Base-by-base conservation (phyloP, 768 basidiomycete species). In the Phlebiopsis flavidoalba region DNA sequence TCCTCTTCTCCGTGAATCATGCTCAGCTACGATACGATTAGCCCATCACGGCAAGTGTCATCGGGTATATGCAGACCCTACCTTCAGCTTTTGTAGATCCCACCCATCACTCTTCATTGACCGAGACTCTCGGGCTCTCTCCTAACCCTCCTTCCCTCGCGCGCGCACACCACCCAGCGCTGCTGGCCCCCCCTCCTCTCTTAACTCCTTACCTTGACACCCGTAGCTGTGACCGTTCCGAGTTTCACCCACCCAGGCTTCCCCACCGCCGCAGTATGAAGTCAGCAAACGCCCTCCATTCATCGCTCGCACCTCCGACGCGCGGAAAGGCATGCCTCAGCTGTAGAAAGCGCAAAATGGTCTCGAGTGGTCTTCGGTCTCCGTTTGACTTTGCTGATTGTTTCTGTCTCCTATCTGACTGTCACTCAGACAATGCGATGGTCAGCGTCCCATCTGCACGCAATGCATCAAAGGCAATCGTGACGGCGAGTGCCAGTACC, bases 361-460 rank as follows among this genome's bases (percentile, higher is more conserved):
- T 75, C 36, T 48, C 70, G 57, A n/a, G n/a, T n/a, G n/a, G n/a
- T n/a, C n/a, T n/a, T n/a, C n/a, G n/a, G n/a, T n/a, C n/a, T 46
- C 17, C 40, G 35, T 52, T 31, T 24, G 31, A 11, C 14, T 24
- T 46, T 35, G 43, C 54, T 24, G 59, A 40, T 33, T 10, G 33
- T 37, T 50, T 11, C 47, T 58, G 57, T 47, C 55, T 22, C 50
- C 12, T 21, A 24, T 26, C 26, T 21, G 48, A 63, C 35, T 31
- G 2, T 52, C n/a, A 49, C 40, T 11, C 64, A 87, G 85, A 81
- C n/a, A 83, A 81, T 87, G 85, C 67, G 83, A 85, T 66, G 83
- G 83, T 17, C 69, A 68, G 24, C 81, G 82, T 45, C 85, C 85
- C 15, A 74, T 79, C 37, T 86, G 85, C 66, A 70, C 72, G 21